A percentile compares a stretch with the other conserved stretches of the same genome.
phyloP scores from a whole-genome alignment of 192 early-diverging fungal species.

The Backusella liffmaniae region DNA sequence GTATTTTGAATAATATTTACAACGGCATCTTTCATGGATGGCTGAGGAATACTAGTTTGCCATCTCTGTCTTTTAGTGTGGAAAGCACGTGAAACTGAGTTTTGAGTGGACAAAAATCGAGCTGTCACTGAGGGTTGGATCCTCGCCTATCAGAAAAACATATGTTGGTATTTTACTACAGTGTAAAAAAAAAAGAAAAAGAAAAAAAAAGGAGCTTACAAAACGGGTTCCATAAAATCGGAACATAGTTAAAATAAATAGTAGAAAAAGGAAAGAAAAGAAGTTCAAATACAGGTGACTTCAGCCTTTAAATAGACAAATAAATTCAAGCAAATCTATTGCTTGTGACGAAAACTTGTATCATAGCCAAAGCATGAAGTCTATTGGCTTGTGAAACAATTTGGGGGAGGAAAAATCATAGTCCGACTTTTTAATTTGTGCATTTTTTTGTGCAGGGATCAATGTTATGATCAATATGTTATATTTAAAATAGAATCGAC shows the following conservation, averaged over 20 bases:
- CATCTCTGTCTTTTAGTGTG: conserved; percentile 28
- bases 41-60: conserved; percentile 41
- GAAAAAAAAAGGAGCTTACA: background rate
- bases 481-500: background rate
- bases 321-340: background rate
- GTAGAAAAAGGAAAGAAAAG: background rate
- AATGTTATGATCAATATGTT: background rate
- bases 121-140: background rate
- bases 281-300: background rate
- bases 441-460: background rate
- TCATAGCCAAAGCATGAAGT: background rate
- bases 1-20: conserved; percentile 96
- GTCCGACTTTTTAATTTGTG: background rate
- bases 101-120: conserved; percentile 1
- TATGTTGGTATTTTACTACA: background rate
- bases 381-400: conserved; percentile 11
- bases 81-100: conserved; percentile 22
- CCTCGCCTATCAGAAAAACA: background rate
- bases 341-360: conserved; percentile 14
- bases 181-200: background rate
- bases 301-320: background rate
- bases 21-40: conserved; percentile 91
- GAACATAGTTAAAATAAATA: background rate
- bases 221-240: background rate
- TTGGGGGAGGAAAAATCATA: background rate